phyloP scores from a whole-genome alignment of 169 alveolate genomes.

The Fabrea salina region DNA sequence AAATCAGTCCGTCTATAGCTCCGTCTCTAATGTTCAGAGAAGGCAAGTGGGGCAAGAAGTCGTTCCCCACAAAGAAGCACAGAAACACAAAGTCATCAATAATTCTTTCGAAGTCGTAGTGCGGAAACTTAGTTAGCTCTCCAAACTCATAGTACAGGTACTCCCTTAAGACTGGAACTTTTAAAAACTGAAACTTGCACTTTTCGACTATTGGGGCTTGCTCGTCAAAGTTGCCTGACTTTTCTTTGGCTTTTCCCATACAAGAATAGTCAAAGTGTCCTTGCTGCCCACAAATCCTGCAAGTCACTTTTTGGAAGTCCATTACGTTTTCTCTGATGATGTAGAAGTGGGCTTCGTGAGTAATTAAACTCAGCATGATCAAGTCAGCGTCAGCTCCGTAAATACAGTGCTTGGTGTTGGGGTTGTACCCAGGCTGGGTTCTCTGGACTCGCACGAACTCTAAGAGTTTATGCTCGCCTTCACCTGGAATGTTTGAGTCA shows the following conservation, averaged over 20 bases:
- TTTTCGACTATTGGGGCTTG: not conserved
- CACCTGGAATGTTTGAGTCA: conserved; percentile 83
- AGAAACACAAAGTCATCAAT: conserved; percentile 94
- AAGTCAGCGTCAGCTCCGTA: conserved; percentile 99
- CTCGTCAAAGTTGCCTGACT: conserved; percentile 9
- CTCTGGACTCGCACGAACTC: conserved; percentile 67
- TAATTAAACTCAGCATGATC: conserved; percentile 96
- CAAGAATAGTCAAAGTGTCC: conserved; percentile 33
- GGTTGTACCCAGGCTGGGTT: conserved; percentile 60
- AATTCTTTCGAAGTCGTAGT: conserved; percentile 61
- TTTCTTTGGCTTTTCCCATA: conserved; percentile 39
- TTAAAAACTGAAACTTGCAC: conserved; percentile 51
- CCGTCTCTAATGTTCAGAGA: conserved; percentile 87
- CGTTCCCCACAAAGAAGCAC: conserved; percentile 96
- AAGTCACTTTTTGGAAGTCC: conserved; percentile 1
- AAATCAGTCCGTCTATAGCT: conserved; percentile 94
- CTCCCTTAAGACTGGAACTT: conserved; percentile 75
- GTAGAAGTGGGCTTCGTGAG: conserved; percentile 96
- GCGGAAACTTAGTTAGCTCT: not conserved
- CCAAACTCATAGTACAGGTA: conserved; percentile 77
- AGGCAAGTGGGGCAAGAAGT: conserved; percentile 94
- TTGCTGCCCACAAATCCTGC: conserved; percentile 23
- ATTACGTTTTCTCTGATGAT: conserved; percentile 92
- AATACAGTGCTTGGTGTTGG: conserved; percentile 95
- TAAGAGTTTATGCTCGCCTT: conserved; percentile 85